Conservation (phyloP, 129 eudicot genomes). For the Flaveria trinervia region DNA sequence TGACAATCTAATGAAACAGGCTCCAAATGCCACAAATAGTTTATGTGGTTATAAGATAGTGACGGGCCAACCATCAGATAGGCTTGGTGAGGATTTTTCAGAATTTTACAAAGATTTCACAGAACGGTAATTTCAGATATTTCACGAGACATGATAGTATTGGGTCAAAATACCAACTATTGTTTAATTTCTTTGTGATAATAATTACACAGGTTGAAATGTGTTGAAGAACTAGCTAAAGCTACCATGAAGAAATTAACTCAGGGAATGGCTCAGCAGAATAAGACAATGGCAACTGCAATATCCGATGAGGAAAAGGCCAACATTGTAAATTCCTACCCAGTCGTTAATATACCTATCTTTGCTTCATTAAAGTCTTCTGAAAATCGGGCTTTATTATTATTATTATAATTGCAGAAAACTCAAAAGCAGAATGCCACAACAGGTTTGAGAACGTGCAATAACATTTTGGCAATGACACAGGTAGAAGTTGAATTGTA, state of each 20-base stretch:
- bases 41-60: constrained; percentile 93
- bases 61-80: constrained; percentile 97
- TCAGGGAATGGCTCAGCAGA: constrained; percentile 88
- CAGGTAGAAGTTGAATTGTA: constrained; percentile 48
- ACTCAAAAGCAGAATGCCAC: constrained; percentile 79
- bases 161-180: background rate
- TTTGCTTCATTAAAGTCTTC: background rate
- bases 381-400: constrained; percentile 32
- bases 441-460: constrained; percentile 88
- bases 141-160: background rate
- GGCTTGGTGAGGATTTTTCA: constrained; percentile 97
- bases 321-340: constrained; percentile 55
- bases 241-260: constrained; percentile 80
- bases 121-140: constrained; percentile 53
- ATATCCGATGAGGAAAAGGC: constrained; percentile 79
- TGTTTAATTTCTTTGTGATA: background rate
- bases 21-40: constrained; percentile 93
- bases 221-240: constrained; percentile 82
- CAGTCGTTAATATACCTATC: background rate
- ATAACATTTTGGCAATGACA: constrained; percentile 89
- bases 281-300: constrained; percentile 60
- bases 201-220: constrained; percentile 48
- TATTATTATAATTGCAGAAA: constrained; percentile 61
- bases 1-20: constrained; percentile 45
- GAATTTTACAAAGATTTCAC: constrained; percentile 85